These are phyloP conservation scores for Phylloboletellus chloephorus DNA, from an alignment of 1,284 basidiomycete species.

Conservation along the genomic window DNA sequence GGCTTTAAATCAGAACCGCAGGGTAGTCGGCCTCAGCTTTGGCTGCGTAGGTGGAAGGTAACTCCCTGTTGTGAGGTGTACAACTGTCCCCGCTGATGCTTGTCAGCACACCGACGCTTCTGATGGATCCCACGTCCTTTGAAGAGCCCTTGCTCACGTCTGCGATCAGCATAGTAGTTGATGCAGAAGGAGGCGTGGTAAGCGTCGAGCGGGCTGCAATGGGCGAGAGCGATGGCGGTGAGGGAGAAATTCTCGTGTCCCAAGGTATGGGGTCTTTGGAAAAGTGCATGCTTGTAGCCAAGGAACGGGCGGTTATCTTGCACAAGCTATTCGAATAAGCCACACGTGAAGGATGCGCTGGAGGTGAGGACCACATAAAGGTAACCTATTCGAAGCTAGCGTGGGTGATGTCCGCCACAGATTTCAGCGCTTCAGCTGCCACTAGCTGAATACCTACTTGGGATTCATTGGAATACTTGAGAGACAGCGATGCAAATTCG, in stretches of 20 bases:
- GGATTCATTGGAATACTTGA: no score
- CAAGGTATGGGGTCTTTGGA: constrained; percentile 13
- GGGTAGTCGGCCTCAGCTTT: constrained; percentile 23
- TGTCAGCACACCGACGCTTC: constrained; percentile 44
- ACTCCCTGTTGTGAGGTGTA: constrained; percentile 12
- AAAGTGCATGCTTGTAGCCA: constrained; percentile 19
- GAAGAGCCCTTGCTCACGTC: constrained; percentile 83
- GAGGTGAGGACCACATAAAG: no score
- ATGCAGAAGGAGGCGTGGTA: constrained; percentile 33
- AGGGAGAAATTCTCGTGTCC: constrained; percentile 5
- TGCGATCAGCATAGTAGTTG: constrained; percentile 60
- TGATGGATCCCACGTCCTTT: constrained; percentile 85
- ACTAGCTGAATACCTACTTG: no score
- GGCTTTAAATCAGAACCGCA: constrained; percentile 11
- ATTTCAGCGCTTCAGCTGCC: no score
- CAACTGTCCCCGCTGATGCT: constrained; percentile 1
- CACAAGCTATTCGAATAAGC: constrained; percentile 24
- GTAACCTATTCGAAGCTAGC: no score
- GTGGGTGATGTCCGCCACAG: no score
- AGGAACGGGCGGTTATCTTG: constrained; percentile 21
- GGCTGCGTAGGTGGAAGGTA: constrained; percentile 52
- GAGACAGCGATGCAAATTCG: no score
- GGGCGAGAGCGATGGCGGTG: constrained; percentile 21
- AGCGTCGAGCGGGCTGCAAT: constrained; percentile 24
- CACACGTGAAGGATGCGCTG: background rate